phyloP scores from a whole-genome alignment of 441 rosid species.

The Populus hybrid region DNA sequence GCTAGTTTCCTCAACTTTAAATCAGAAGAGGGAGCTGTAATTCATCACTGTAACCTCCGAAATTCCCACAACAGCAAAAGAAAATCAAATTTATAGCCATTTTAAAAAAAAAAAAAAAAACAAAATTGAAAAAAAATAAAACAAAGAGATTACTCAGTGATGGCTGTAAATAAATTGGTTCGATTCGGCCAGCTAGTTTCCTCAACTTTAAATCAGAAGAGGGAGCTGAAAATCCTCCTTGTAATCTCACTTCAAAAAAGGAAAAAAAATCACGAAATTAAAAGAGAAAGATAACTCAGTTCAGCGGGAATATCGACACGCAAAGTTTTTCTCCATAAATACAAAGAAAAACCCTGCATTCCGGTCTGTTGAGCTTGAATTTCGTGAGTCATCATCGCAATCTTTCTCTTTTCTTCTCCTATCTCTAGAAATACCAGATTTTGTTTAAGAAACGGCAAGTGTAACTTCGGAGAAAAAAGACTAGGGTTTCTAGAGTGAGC shows the following conservation, averaged over 20 bases:
- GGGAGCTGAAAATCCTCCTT: neutral
- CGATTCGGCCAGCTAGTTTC: constrained; percentile 84
- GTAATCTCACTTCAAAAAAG: neutral
- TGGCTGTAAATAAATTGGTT: constrained; percentile 60
- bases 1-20: constrained; percentile 51
- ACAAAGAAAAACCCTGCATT: constrained; percentile 46
- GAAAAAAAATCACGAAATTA: neutral
- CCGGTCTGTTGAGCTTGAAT: constrained; percentile 99
- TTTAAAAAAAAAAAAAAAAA: neutral
- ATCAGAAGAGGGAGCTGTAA: constrained; percentile 80
- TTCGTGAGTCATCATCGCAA: constrained; percentile 68
- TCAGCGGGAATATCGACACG: constrained; percentile 91
- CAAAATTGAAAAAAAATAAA: neutral
- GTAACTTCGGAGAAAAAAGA: neutral
- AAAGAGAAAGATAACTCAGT: constrained; percentile 52
- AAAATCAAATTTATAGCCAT: neutral
- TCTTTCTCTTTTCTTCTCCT: neutral
- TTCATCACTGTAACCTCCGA: constrained; percentile 57
- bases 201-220: constrained; percentile 48
- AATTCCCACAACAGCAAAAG: neutral
- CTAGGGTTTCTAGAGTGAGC: neutral
- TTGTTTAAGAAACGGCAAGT: neutral
- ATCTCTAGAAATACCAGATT: neutral
- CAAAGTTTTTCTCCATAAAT: constrained; percentile 30
- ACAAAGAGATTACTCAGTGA: constrained; percentile 41